Evolutionary conservation across 2,329 filamentous ascomycete genomes (phyloP), one percentile per base, ranked within the genome.

Genomic region (Fusarium sp.): DNA sequence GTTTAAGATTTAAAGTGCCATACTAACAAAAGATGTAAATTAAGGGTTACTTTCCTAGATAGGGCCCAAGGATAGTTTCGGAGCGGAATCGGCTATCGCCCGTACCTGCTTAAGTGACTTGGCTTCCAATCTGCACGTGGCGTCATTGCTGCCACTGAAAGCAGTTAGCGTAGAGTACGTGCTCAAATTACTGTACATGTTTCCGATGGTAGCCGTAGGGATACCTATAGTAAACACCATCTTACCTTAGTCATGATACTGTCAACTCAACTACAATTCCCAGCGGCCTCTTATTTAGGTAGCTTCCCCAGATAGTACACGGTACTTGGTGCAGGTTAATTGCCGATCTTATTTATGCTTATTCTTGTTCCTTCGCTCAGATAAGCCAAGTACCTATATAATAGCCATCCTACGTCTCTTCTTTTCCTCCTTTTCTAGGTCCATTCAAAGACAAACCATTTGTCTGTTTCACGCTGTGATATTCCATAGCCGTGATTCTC

Each of bases 171-270:
- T 46, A 34, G 46, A 51, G 24, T 43, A 42, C 22, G 54, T 48
- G 45, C 56, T 39, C 20, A 20, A 38, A 28, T 28, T 28, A 28
- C 26, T 28, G 26, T 28, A 28, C 26, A 13, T 31, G 45, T 43
- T 68, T 51, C 72, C 72, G 72, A 61, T 50, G 50, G 68, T 74
- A 74, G 38, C 72, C 72, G 70, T 50, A 50, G 31, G 53, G 45
- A 53, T 33, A 42, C 18, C 18, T 20, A 24, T 24, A 24, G 22
- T 24, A 24, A 24, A 24, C 22, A 24, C 22, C 22, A 24, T 24
- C 22, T 5, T 24, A 24, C 22, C 22, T 5, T 5, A 24, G 22
- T 24, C 22, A 24, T 24, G 22, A 24, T 24, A 36, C 18, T 20
- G 22, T 10, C 18, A 58, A 33, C 31, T 49, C 24, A 34, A 18